phyloP scores from a whole-genome alignment of 2,329 filamentous ascomycete species.

The Aspergillus neotritici region DNA sequence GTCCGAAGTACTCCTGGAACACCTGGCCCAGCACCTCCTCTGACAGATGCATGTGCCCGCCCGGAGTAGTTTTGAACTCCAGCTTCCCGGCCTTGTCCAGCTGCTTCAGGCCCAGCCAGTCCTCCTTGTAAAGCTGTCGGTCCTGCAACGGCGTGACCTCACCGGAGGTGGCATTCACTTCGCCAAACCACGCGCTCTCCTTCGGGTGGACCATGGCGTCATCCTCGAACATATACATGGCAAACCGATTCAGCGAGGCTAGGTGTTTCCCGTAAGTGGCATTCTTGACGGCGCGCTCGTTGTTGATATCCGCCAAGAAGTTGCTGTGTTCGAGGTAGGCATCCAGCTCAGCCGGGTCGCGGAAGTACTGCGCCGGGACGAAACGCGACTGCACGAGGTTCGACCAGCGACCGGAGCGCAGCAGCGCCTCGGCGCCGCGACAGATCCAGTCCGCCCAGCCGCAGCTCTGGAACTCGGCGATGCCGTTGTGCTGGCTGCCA shows the following conservation, averaged over 20 bases:
- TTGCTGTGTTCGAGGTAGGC: conserved; percentile 74
- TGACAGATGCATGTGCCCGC: conserved; percentile 75
- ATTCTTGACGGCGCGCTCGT: conserved; percentile 75
- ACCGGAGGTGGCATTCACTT: conserved; percentile 64
- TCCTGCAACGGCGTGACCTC: conserved; percentile 63
- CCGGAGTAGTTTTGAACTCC: conserved; percentile 65
- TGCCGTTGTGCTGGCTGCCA: conserved; percentile 88
- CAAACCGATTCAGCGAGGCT: conserved; percentile 65
- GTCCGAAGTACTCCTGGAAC: conserved; percentile 51
- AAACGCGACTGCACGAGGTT: conserved; percentile 69
- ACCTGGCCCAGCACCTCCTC: conserved; percentile 60
- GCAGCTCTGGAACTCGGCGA: conserved; percentile 75
- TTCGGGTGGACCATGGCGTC: conserved; percentile 84
- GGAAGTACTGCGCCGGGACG: conserved; percentile 93
- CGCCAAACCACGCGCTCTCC: conserved; percentile 84
- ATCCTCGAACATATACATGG: conserved; percentile 83
- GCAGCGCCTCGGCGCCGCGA: conserved; percentile 68
- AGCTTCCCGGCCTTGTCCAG: conserved; percentile 76
- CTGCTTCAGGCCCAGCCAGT: conserved; percentile 81
- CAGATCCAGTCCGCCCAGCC: conserved; percentile 69
- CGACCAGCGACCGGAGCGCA: conserved; percentile 77
- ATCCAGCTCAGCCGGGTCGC: conserved; percentile 62
- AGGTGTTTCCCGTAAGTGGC: conserved; percentile 66
- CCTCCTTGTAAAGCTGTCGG: conserved; percentile 71
- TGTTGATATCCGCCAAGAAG: conserved; percentile 94